A percentile compares a stretch with the other conserved stretches of the same genome.
Conservation (phyloP, 495 filamentous ascomycete genomes). For the Tuber microsphaerosporum region DNA sequence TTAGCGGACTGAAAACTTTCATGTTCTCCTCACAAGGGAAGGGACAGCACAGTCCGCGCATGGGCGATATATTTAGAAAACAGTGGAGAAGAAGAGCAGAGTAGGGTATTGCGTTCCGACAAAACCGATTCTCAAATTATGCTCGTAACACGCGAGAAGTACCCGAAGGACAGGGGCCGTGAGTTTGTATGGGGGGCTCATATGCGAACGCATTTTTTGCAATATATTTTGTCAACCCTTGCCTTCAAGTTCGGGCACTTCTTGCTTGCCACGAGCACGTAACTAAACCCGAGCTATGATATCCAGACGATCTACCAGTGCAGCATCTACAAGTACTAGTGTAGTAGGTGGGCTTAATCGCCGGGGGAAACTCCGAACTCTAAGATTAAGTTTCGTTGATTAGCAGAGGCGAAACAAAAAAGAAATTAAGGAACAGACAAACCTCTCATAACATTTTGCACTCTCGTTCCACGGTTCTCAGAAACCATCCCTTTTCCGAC, state of each 20-base stretch:
- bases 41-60: not conserved
- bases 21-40: not conserved
- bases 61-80: not conserved
- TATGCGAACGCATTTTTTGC: not conserved
- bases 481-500: conserved; percentile 32
- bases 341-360: conserved; percentile 6
- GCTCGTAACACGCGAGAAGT: not conserved
- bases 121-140: not conserved
- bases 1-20: not conserved
- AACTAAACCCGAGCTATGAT: not conserved
- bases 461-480: conserved; percentile 32
- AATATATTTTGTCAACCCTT: not conserved
- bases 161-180: not conserved
- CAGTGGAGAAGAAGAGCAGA: not conserved
- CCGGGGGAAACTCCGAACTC: conserved; percentile 32
- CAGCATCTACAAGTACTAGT: too few species aligned
- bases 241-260: not conserved
- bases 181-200: not conserved
- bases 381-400: not conserved
- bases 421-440: conserved; percentile 9
- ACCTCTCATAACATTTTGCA: conserved; percentile 36
- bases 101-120: not conserved
- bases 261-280: not conserved
- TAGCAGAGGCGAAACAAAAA: not conserved
- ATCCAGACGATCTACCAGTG: not conserved